Conservation (phyloP, 257 asterid species). For the Haberlea rhodopensis region DNA sequence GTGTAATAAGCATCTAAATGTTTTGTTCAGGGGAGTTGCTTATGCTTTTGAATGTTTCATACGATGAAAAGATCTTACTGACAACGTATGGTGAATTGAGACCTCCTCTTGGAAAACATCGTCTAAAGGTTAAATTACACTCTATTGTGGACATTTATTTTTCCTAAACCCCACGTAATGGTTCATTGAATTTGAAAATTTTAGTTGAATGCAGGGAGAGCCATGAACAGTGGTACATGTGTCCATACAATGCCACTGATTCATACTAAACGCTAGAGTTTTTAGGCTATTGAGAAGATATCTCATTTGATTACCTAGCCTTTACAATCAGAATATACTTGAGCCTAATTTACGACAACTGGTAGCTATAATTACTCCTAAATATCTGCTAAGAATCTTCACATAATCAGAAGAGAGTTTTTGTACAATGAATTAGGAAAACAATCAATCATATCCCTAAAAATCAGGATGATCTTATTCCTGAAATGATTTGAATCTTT, state of each 20-base stretch:
- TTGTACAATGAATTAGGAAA: too few relatives aligned
- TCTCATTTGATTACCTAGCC: too few relatives aligned
- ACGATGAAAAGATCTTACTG: slow-evolving; percentile 73
- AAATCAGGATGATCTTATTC: too few relatives aligned
- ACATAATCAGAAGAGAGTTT: too few relatives aligned
- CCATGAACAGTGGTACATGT: background rate
- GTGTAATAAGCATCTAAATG: slow-evolving; percentile 13
- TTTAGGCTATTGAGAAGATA: too few relatives aligned
- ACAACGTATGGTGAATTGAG: slow-evolving; percentile 86
- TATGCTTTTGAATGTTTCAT: slow-evolving; percentile 63
- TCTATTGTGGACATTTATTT: slow-evolving; percentile 10
- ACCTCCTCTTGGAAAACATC: slow-evolving; percentile 98
- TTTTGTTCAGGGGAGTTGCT: slow-evolving; percentile 72
- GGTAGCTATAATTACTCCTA: too few relatives aligned
- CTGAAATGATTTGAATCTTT: too few relatives aligned
- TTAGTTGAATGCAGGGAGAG: background rate
- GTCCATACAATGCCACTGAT: background rate
- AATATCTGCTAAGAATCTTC: too few relatives aligned
- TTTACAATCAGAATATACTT: too few relatives aligned
- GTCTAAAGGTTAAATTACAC: slow-evolving; percentile 65
- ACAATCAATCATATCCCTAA: too few relatives aligned
- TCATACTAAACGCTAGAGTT: too few relatives aligned
- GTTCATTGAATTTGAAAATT: background rate
- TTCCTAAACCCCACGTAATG: background rate
- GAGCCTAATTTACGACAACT: too few relatives aligned